Conservation (phyloP, 192 early-diverging fungal genomes). For the Rhizoclosmatium globosum region DNA sequence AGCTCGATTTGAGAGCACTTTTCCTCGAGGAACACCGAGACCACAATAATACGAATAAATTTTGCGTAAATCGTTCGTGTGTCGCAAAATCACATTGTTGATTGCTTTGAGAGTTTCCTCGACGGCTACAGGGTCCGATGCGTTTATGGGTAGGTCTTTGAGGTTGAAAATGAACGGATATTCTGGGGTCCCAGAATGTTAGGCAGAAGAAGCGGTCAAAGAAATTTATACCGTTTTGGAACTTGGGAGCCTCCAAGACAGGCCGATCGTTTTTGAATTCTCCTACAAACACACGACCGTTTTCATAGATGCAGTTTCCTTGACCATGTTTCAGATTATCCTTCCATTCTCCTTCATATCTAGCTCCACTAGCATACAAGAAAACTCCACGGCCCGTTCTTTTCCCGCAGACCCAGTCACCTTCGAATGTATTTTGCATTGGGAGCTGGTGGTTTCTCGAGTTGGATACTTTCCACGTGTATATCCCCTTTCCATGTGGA, state of each 20-base stretch:
- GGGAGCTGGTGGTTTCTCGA: slow-evolving; percentile 52
- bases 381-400: slow-evolving; percentile 58
- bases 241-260: slow-evolving; percentile 31
- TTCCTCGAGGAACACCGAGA: neutral
- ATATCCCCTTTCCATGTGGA: slow-evolving; percentile 56
- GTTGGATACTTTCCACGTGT: slow-evolving; percentile 52
- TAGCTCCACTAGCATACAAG: slow-evolving; percentile 59
- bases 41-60: slow-evolving; percentile 52
- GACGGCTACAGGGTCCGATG: neutral
- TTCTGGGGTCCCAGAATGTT: slow-evolving; percentile 26
- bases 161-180: slow-evolving; percentile 51
- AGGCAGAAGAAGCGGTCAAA: neutral
- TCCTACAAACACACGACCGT: slow-evolving; percentile 57
- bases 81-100: slow-evolving; percentile 53
- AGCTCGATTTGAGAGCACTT: slow-evolving; percentile 5
- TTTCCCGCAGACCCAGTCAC: slow-evolving; percentile 58
- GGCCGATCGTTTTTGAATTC: slow-evolving; percentile 54
- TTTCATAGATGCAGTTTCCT: slow-evolving; percentile 54
- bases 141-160: slow-evolving; percentile 15
- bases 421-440: slow-evolving; percentile 55
- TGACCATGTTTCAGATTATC: slow-evolving; percentile 60
- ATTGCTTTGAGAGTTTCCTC: slow-evolving; percentile 46
- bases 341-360: slow-evolving; percentile 62
- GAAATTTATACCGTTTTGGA: slow-evolving; percentile 48
- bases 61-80: slow-evolving; percentile 49